Conservation (phyloP, 1,139 yeast genomes). For the Debaryomyces nepalensis region DNA sequence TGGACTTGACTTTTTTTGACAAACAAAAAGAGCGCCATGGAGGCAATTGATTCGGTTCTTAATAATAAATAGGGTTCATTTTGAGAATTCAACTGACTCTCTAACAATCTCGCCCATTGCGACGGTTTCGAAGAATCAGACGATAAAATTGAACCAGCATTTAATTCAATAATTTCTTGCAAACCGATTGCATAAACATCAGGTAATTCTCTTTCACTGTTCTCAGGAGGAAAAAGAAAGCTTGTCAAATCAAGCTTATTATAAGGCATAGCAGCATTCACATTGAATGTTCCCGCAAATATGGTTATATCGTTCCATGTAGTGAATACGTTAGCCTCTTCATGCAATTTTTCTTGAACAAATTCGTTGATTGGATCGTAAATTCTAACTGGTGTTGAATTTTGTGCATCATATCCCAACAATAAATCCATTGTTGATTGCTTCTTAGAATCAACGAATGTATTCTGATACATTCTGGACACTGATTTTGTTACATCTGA, state of each 20-base stretch:
- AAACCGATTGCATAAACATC: conserved; percentile 87
- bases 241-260: conserved; percentile 59
- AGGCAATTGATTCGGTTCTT: conserved; percentile 50
- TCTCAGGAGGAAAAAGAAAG: conserved; percentile 82
- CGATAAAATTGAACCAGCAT: conserved; percentile 79
- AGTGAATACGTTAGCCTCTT: conserved; percentile 61
- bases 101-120: conserved; percentile 65
- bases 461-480: conserved; percentile 92
- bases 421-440: conserved; percentile 86
- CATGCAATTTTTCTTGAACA: conserved; percentile 63
- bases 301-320: conserved; percentile 61
- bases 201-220: conserved; percentile 49
- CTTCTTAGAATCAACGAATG: conserved; percentile 89
- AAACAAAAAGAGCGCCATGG: conserved; percentile 47
- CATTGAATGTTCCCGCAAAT: conserved; percentile 86
- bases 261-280: conserved; percentile 70
- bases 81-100: conserved; percentile 56
- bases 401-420: conserved; percentile 74
- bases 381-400: conserved; percentile 70
- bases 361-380: conserved; percentile 89
- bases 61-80: conserved; percentile 42
- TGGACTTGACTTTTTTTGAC: conserved; percentile 53
- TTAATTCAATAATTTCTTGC: conserved; percentile 90
- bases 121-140: conserved; percentile 68
- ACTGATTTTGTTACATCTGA: conserved; percentile 97